Evolutionary conservation across 2,329 filamentous ascomycete genomes (phyloP).

Genomic region (Cladosporium sp.): DNA sequence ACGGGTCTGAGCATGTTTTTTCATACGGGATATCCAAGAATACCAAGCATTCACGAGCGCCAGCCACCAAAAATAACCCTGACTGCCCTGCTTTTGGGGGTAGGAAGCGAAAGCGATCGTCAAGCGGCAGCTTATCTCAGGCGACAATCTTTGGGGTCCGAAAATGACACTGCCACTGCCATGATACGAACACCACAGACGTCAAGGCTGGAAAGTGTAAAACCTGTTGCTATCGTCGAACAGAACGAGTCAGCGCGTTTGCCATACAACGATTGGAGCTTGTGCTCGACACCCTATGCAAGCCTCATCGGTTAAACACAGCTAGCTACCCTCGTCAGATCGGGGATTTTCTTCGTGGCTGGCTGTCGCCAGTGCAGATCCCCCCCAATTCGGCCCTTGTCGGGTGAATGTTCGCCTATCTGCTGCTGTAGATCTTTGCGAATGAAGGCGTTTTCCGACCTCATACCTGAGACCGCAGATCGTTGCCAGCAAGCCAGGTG

Average conservation of each 20-base stretch:
- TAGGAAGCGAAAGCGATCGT: slow-evolving; percentile 17
- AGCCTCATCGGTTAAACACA: background rate
- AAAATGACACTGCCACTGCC: background rate
- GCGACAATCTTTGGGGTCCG: background rate
- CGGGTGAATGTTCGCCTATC: slow-evolving; percentile 2
- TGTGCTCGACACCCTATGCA: background rate
- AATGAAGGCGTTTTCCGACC: background rate
- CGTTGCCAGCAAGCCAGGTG: background rate
- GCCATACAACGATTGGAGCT: background rate
- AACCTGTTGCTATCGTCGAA: background rate
- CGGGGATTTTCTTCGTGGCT: slow-evolving; percentile 10
- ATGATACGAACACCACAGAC: background rate
- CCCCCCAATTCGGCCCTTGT: background rate
- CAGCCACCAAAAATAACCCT: slow-evolving; percentile 14
- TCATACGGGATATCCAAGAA: background rate
- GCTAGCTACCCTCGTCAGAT: background rate
- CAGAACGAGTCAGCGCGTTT: background rate
- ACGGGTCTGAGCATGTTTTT: no score
- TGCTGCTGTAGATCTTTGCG: background rate
- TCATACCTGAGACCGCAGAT: slow-evolving; percentile 5
- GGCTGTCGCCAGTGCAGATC: slow-evolving; percentile 7
- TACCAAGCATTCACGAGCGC: background rate
- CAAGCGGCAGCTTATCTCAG: slow-evolving; percentile 15
- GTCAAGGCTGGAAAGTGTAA: slow-evolving; percentile 2
- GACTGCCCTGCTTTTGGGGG: background rate